Evolutionary conservation across 2,329 filamentous ascomycete genomes (phyloP).

Genomic region (Fragosphaeria purpurea): DNA sequence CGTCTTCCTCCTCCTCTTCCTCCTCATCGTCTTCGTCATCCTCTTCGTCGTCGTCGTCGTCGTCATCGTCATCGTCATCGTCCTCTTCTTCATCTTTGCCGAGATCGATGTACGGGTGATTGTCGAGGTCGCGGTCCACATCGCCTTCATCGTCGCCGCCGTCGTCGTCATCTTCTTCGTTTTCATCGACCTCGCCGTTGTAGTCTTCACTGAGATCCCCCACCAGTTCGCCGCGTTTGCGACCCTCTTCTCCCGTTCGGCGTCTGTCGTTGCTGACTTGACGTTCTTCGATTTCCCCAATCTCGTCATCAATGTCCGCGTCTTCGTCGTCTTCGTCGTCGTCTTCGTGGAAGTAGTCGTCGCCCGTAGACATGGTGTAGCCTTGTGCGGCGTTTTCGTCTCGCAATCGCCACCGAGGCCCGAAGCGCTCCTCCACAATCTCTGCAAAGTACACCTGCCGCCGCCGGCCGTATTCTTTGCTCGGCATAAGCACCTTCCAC

Average conservation of each 20-base stretch:
- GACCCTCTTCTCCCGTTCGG: background rate
- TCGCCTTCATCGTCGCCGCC: conserved; percentile 19
- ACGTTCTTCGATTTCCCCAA: conserved; percentile 24
- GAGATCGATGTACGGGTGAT: no score
- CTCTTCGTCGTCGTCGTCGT: conserved; percentile 14
- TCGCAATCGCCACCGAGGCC: conserved; percentile 30
- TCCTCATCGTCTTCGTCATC: conserved; percentile 17
- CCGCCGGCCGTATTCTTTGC: conserved; percentile 48
- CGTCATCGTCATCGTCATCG: conserved; percentile 18
- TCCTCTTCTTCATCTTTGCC: conserved; percentile 27
- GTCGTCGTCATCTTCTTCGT: background rate
- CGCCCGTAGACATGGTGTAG: conserved; percentile 5
- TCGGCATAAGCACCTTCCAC: conserved; percentile 49
- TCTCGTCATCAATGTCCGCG: conserved; percentile 13
- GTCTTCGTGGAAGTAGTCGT: conserved; percentile 28
- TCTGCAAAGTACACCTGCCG: conserved; percentile 49
- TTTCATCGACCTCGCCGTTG: background rate
- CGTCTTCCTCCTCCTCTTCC: conserved; percentile 32
- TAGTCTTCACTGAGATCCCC: background rate
- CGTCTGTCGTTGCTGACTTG: background rate
- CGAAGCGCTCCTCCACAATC: conserved; percentile 48
- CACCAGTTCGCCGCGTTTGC: background rate
- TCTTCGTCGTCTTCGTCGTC: conserved; percentile 23
- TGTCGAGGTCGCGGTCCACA: conserved; percentile 22
- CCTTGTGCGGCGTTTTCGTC: conserved; percentile 26